phyloP scores from a whole-genome alignment of 148 eudicot species.

The Vaccinium darrowii region DNA sequence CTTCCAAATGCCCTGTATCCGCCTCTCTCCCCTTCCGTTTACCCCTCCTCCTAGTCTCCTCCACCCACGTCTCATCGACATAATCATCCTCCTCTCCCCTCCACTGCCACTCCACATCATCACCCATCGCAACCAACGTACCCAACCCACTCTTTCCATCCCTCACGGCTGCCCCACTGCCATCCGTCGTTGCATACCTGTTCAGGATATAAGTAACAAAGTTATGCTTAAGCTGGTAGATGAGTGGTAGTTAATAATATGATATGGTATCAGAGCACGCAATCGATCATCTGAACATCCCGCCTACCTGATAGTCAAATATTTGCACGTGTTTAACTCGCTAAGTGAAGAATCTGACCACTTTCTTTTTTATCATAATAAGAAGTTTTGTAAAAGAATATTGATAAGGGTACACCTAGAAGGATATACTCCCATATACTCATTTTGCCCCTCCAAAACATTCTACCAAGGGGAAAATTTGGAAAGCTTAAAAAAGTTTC shows the following conservation, averaged over 20 bases:
- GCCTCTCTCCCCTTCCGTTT: slow-evolving; percentile 30
- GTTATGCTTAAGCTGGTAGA: not conserved
- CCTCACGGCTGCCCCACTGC: not conserved
- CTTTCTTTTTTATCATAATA: too few species aligned
- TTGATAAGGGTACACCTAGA: too few species aligned
- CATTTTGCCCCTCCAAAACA: too few species aligned
- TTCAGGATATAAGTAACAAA: not conserved
- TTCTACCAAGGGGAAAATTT: too few species aligned
- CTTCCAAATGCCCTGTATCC: slow-evolving; percentile 64
- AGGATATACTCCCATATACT: too few species aligned
- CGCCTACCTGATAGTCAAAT: not conserved
- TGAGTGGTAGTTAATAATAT: too few species aligned
- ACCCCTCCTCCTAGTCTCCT: slow-evolving; percentile 63
- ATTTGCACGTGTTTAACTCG: too few species aligned
- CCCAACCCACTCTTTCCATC: not conserved
- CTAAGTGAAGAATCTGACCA: too few species aligned
- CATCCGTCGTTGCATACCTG: not conserved
- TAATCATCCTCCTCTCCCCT: slow-evolving; percentile 65
- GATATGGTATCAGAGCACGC: too few species aligned
- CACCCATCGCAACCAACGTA: not conserved
- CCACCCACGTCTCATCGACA: slow-evolving; percentile 83
- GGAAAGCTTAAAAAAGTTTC: too few species aligned
- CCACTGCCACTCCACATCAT: slow-evolving; percentile 42
- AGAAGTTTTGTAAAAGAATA: too few species aligned
- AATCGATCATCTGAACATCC: too few species aligned